Evolutionary conservation across 148 eudicot genomes (phyloP).

Genomic region (Chenopodium quinoa): DNA sequence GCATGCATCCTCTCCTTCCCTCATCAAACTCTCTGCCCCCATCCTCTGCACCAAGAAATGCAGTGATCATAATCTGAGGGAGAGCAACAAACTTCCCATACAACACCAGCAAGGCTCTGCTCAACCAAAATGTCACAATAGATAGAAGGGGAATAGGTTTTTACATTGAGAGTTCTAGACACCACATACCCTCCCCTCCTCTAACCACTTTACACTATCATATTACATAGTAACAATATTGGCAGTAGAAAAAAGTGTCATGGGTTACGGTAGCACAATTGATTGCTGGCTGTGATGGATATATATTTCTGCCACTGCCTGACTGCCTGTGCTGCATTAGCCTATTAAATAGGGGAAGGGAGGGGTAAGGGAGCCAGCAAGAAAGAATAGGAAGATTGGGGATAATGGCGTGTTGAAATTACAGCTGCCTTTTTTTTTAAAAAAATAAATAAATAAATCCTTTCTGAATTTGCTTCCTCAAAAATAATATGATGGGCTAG

Average conservation of each 20-base stretch:
- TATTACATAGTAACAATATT: background rate
- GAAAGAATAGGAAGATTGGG: background rate
- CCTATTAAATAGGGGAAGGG: background rate
- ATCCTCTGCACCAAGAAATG: background rate
- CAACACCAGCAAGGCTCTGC: background rate
- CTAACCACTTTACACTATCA: background rate
- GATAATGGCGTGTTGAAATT: background rate
- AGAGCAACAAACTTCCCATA: background rate
- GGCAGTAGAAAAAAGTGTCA: background rate
- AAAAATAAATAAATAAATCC: background rate
- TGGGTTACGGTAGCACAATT: background rate
- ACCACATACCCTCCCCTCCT: background rate
- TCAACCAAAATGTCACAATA: background rate
- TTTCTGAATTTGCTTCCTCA: background rate
- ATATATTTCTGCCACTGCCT: background rate
- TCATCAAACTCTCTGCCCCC: background rate
- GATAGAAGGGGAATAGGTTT: background rate
- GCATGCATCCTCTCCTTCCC: background rate
- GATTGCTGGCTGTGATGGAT: background rate
- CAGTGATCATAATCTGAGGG: background rate
- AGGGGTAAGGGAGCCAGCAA: background rate
- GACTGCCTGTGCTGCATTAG: background rate
- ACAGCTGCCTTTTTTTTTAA: background rate
- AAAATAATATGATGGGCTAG: background rate
- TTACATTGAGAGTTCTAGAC: background rate